These are phyloP conservation scores for Paracoccidioides brasiliensis DNA, from an alignment of 2,329 filamentous ascomycete species.

Conservation along the genomic window DNA sequence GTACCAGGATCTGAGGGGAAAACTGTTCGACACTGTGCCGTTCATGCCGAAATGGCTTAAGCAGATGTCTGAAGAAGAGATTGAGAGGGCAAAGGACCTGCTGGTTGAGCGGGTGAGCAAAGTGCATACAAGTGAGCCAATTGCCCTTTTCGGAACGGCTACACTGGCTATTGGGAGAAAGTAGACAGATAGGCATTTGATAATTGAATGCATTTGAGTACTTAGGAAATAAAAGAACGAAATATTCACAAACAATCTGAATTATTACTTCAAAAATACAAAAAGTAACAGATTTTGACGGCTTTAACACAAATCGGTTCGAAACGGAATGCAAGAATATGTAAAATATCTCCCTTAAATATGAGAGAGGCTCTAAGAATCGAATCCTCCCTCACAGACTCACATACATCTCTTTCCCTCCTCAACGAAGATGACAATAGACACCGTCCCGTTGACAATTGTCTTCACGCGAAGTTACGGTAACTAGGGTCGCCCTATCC, in stretches of 20 bases:
- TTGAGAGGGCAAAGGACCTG: neutral
- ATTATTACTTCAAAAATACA: no score
- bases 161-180: neutral
- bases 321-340: no score
- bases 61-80: neutral
- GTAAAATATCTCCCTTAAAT: no score
- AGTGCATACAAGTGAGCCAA: neutral
- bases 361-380: no score
- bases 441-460: no score
- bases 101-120: neutral
- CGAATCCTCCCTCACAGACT: no score
- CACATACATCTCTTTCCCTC: no score
- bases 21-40: neutral
- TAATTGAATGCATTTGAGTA: neutral
- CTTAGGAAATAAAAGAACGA: neutral
- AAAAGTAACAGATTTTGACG: no score
- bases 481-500: slow-evolving; percentile 11
- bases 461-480: no score
- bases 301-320: no score
- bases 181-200: neutral
- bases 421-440: no score
- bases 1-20: neutral
- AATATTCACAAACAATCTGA: neutral
- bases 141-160: neutral
- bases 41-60: neutral